Evolutionary conservation across 2,329 filamentous ascomycete genomes (phyloP).

Genomic region (Tolypocladium tropicale): DNA sequence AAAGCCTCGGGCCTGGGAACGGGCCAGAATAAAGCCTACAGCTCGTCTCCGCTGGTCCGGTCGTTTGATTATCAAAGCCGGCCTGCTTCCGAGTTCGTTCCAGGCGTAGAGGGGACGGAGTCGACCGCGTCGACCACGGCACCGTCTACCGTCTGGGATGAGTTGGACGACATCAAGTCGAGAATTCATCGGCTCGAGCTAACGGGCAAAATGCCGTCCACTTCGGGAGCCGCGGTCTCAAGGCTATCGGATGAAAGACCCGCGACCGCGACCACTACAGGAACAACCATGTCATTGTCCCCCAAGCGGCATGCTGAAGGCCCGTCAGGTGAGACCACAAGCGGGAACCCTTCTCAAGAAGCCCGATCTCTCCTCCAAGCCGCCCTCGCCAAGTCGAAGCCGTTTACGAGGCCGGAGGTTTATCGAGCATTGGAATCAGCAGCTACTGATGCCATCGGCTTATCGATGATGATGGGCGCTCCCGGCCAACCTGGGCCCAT

Average conservation of each 20-base stretch:
- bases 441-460: conserved; percentile 67
- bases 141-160: conserved; percentile 93
- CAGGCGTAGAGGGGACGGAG: conserved; percentile 59
- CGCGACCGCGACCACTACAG: conserved; percentile 79
- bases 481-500: conserved; percentile 59
- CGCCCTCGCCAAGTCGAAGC: conserved; percentile 69
- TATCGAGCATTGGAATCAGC: conserved; percentile 73
- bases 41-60: conserved; percentile 49
- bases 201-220: conserved; percentile 76
- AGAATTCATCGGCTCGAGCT: conserved; percentile 83
- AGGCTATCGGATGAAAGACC: conserved; percentile 71
- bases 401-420: conserved; percentile 57
- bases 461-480: conserved; percentile 69
- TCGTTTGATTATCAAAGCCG: conserved; percentile 23
- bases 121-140: conserved; percentile 82
- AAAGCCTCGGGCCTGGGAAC: conserved; percentile 20
- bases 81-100: conserved; percentile 17
- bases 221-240: conserved; percentile 70
- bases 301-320: conserved; percentile 52
- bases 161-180: conserved; percentile 89
- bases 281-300: conserved; percentile 83
- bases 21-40: conserved; percentile 29
- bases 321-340: conserved; percentile 24
- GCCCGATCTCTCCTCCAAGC: conserved; percentile 70
- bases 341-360: conserved; percentile 37